Conservation (phyloP, 2,329 filamentous ascomycete species). For the Cadophora sp. region DNA sequence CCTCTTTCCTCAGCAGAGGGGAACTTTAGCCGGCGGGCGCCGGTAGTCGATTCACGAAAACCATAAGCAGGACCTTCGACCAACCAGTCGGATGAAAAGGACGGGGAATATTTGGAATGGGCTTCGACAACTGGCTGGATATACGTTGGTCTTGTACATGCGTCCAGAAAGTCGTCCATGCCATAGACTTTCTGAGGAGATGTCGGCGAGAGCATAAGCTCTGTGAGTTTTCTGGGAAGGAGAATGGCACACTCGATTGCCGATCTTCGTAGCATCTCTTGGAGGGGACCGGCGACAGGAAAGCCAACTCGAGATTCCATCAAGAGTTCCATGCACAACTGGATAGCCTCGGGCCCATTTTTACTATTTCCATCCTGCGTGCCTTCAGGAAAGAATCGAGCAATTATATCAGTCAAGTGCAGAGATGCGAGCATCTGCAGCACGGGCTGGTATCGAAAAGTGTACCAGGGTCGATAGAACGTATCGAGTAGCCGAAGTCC, state of each 20-base stretch:
- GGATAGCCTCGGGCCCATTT: slow-evolving; percentile 39
- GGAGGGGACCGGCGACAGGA: slow-evolving; percentile 42
- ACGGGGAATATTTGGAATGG: slow-evolving; percentile 37
- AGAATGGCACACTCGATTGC: slow-evolving; percentile 37
- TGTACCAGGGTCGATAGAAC: slow-evolving; percentile 41
- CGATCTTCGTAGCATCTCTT: slow-evolving; percentile 42
- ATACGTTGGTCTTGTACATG: slow-evolving; percentile 43
- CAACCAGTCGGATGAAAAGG: slow-evolving; percentile 42
- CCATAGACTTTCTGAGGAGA: slow-evolving; percentile 29
- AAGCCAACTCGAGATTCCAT: slow-evolving; percentile 40
- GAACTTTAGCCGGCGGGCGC: slow-evolving; percentile 20
- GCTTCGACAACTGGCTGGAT: slow-evolving; percentile 41
- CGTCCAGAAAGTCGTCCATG: slow-evolving; percentile 44
- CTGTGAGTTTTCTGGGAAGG: slow-evolving; percentile 34
- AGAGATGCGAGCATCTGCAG: slow-evolving; percentile 45
- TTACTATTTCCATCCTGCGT: slow-evolving; percentile 32
- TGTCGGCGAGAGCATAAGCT: slow-evolving; percentile 28
- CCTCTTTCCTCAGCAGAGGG: slow-evolving; percentile 37
- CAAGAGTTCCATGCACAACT: slow-evolving; percentile 41
- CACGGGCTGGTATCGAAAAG: slow-evolving; percentile 43
- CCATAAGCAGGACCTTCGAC: slow-evolving; percentile 32
- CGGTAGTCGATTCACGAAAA: slow-evolving; percentile 27
- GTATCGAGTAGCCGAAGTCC: slow-evolving; percentile 43
- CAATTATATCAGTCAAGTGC: slow-evolving; percentile 42
- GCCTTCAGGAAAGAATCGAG: slow-evolving; percentile 42